These are phyloP conservation scores for Tetrahymena malaccensis DNA, from an alignment of 73 alveolate species.

Conservation along the genomic window DNA sequence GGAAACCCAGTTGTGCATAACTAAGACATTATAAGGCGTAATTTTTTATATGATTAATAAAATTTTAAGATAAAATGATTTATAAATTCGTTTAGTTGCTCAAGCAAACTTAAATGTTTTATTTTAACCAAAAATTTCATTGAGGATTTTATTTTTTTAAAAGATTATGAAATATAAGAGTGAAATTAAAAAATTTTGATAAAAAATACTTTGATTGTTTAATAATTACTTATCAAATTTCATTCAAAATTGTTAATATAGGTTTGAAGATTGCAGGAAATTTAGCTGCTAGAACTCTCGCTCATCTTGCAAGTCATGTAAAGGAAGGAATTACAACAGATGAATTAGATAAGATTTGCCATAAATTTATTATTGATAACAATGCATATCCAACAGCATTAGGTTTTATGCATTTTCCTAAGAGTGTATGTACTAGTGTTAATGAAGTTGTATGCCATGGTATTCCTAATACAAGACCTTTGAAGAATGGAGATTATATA, in stretches of 20 bases:
- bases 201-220: neutral
- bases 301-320: slow-evolving; percentile 60
- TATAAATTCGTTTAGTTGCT: no score
- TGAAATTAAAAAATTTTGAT: no score
- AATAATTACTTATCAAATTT: neutral
- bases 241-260: neutral
- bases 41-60: neutral
- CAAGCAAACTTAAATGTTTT: no score
- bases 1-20: slow-evolving; percentile 30
- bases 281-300: slow-evolving; percentile 74
- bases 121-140: no score
- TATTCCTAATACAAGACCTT: slow-evolving; percentile 76
- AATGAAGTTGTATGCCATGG: slow-evolving; percentile 94
- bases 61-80: neutral
- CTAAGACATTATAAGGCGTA: slow-evolving; percentile 29
- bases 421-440: slow-evolving; percentile 83
- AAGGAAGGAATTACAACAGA: slow-evolving; percentile 80
- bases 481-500: slow-evolving; percentile 74
- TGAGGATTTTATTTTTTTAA: neutral
- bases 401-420: slow-evolving; percentile 86
- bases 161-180: no score
- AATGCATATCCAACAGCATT: slow-evolving; percentile 90
- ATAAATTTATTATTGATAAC: slow-evolving; percentile 63
- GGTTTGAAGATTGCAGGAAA: slow-evolving; percentile 71
- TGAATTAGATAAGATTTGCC: slow-evolving; percentile 82